These are phyloP conservation scores for Dichotomocladium elegans DNA, from an alignment of 371 early-diverging fungal species.

Conservation along the genomic window DNA sequence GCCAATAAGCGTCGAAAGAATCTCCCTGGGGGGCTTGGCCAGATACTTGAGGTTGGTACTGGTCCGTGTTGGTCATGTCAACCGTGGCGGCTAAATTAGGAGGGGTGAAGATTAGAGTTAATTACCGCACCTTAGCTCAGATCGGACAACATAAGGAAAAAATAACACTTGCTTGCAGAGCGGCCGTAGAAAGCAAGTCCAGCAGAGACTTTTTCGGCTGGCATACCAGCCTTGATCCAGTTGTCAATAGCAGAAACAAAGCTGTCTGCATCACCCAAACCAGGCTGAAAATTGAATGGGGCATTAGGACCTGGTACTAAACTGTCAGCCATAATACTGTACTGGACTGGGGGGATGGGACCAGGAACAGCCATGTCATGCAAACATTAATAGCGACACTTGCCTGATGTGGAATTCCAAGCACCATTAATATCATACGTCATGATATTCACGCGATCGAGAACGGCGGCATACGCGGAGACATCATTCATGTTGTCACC, in stretches of 20 bases:
- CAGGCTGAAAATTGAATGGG: slow-evolving; percentile 52
- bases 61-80: slow-evolving; percentile 24
- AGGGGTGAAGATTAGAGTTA: neutral
- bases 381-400: neutral
- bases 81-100: slow-evolving; percentile 11
- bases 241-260: slow-evolving; percentile 49
- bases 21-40: slow-evolving; percentile 44
- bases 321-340: neutral
- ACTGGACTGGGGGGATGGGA: neutral
- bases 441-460: slow-evolving; percentile 68
- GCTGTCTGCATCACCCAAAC: slow-evolving; percentile 38
- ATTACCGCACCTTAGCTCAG: neutral
- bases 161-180: slow-evolving; percentile 29
- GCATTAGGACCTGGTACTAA: slow-evolving; percentile 50
- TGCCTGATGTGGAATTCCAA: slow-evolving; percentile 54
- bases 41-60: slow-evolving; percentile 33
- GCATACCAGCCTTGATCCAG: slow-evolving; percentile 60
- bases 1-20: slow-evolving; percentile 49
- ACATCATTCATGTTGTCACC: slow-evolving; percentile 62
- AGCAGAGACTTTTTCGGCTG: slow-evolving; percentile 53
- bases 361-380: too few species aligned
- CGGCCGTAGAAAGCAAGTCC: slow-evolving; percentile 66
- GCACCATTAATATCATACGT: slow-evolving; percentile 57
- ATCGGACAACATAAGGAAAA: neutral
- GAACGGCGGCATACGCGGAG: slow-evolving; percentile 50